Evolutionary conservation across 108 stramenopile genomes (phyloP).

Genomic region (Chaetoceros tenuissimus): DNA sequence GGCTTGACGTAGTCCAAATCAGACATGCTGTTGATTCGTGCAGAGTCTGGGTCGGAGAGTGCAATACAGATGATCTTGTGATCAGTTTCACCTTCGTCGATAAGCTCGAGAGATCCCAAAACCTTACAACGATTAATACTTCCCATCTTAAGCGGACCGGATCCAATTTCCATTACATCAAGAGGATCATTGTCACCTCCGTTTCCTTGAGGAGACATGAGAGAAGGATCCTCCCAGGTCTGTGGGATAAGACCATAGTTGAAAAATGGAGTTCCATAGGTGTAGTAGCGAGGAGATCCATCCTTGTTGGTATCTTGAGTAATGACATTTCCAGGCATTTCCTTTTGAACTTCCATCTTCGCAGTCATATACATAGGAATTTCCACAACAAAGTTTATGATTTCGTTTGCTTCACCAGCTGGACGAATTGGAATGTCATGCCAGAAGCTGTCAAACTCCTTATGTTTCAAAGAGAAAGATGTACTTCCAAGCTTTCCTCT

Average conservation of each 20-base stretch:
- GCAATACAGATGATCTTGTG: slow-evolving; percentile 94
- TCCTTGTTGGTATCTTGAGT: slow-evolving; percentile 88
- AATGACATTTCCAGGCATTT: slow-evolving; percentile 51
- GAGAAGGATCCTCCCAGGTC: slow-evolving; percentile 95
- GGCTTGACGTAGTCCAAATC: slow-evolving; percentile 84
- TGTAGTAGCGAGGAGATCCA: slow-evolving; percentile 92
- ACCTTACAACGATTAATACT: slow-evolving; percentile 86
- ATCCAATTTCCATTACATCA: slow-evolving; percentile 95
- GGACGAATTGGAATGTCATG: slow-evolving; percentile 86
- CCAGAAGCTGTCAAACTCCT: slow-evolving; percentile 71
- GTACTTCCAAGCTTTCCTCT: slow-evolving; percentile 73
- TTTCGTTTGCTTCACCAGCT: slow-evolving; percentile 20
- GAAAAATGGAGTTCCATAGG: slow-evolving; percentile 95
- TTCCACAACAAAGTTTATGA: slow-evolving; percentile 85
- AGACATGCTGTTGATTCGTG: slow-evolving; percentile 50
- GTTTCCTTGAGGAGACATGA: slow-evolving; percentile 54
- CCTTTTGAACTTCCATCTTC: slow-evolving; percentile 96
- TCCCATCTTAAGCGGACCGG: slow-evolving; percentile 79
- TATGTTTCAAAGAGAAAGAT: slow-evolving; percentile 48
- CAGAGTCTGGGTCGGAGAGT: slow-evolving; percentile 59
- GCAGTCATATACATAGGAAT: slow-evolving; percentile 94
- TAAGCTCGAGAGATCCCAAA: slow-evolving; percentile 89
- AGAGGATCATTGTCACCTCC: slow-evolving; percentile 98
- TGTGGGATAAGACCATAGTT: slow-evolving; percentile 96
- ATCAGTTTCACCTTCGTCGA: slow-evolving; percentile 97